These are phyloP conservation scores for Mycena citricolor DNA, from an alignment of 1,284 basidiomycete genomes.

Conservation along the genomic window DNA sequence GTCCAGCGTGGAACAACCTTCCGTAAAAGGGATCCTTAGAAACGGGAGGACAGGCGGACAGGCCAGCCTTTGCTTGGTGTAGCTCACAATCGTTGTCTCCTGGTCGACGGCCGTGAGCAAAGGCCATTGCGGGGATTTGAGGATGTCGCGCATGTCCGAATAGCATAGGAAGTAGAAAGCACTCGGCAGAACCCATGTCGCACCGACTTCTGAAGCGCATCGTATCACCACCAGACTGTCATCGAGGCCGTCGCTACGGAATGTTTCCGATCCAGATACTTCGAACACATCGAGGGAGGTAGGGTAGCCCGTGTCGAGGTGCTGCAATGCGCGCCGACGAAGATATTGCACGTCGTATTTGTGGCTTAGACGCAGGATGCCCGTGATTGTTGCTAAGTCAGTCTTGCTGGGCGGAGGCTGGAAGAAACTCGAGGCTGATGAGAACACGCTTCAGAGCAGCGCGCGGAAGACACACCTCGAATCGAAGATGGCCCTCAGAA, in stretches of 20 bases:
- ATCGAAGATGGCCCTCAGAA: slow-evolving; percentile 8
- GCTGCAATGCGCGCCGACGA: slow-evolving; percentile 11
- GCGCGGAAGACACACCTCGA: not conserved
- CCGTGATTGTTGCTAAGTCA: not conserved
- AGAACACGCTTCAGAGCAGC: not conserved
- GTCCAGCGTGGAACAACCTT: slow-evolving; percentile 17
- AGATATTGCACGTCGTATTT: slow-evolving; percentile 17
- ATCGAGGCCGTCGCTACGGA: slow-evolving; percentile 16
- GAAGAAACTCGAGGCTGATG: slow-evolving; percentile 2
- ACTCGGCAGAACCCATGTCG: slow-evolving; percentile 16
- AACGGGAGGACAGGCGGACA: slow-evolving; percentile 20
- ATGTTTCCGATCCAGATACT: slow-evolving; percentile 18
- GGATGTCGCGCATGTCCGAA: slow-evolving; percentile 18
- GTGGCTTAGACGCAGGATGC: slow-evolving; percentile 8
- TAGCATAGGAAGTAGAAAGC: slow-evolving; percentile 21
- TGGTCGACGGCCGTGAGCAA: slow-evolving; percentile 7
- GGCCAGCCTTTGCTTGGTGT: slow-evolving; percentile 15
- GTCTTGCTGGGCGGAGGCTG: slow-evolving; percentile 2
- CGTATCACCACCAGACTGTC: slow-evolving; percentile 15
- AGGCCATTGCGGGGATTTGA: slow-evolving; percentile 10
- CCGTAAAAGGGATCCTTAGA: slow-evolving; percentile 20
- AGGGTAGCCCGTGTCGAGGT: too few species aligned
- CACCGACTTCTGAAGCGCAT: slow-evolving; percentile 14
- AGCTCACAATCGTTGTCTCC: slow-evolving; percentile 10
- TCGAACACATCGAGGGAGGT: slow-evolving; percentile 16